phyloP scores from a whole-genome alignment of 768 basidiomycete species.

The Amanita phalloides region DNA sequence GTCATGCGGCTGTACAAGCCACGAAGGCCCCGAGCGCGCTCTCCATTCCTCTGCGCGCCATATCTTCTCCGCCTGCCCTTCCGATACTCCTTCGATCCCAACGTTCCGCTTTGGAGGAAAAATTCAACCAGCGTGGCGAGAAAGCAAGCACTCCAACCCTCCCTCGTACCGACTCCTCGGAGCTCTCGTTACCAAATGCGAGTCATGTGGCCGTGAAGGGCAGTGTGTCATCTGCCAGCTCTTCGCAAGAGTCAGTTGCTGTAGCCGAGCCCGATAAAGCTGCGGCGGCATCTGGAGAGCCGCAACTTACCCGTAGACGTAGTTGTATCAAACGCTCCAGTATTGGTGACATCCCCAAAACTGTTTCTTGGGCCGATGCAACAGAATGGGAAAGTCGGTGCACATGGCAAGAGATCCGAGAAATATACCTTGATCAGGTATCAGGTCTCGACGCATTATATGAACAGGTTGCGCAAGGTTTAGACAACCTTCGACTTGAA shows the following conservation, averaged over 20 bases:
- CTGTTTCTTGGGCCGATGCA: constrained; percentile 45
- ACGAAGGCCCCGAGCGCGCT: constrained; percentile 10
- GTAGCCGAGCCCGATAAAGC: not conserved
- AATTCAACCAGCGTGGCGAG: constrained; percentile 1
- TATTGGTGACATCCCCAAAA: constrained; percentile 48
- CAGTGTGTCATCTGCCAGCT: not conserved
- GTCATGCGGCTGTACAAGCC: constrained; percentile 9
- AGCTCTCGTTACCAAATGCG: not conserved
- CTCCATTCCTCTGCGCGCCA: constrained; percentile 9
- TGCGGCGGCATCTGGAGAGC: constrained; percentile 9
- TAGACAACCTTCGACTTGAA: constrained; percentile 32
- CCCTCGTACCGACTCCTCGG: not conserved
- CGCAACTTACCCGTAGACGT: constrained; percentile 33
- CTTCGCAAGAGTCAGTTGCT: constrained; percentile 1
- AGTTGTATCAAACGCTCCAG: constrained; percentile 57
- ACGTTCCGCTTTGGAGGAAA: constrained; percentile 20
- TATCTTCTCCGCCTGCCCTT: constrained; percentile 29
- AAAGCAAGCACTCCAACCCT: not conserved
- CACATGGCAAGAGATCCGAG: constrained; percentile 49
- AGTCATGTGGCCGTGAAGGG: not conserved
- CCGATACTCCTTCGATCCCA: constrained; percentile 28
- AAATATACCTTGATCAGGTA: constrained; percentile 53
- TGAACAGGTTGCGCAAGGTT: constrained; percentile 35
- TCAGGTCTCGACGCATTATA: constrained; percentile 46
- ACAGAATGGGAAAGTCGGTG: too few species aligned